A percentile compares a stretch with the other conserved stretches of the same genome.
Conservation (phyloP, 1,139 yeast species). For the Casaregolazyma suthepensis region DNA sequence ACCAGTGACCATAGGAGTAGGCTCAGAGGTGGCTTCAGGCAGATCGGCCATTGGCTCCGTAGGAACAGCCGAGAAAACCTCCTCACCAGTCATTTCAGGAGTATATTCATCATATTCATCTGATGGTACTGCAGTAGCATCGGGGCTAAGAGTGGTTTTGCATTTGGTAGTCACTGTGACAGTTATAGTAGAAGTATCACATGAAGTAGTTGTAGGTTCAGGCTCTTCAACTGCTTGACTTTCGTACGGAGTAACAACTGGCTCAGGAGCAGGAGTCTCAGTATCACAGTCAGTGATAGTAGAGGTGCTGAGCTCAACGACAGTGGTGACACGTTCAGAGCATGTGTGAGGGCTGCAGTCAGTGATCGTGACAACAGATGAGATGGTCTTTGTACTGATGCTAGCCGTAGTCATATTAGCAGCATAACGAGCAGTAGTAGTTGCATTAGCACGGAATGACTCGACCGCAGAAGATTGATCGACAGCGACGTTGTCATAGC, state of each 20-base stretch:
- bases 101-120: neutral
- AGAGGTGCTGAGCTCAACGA: neutral
- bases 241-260: neutral
- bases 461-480: neutral
- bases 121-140: neutral
- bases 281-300: neutral
- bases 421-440: constrained; percentile 4
- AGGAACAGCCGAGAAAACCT: neutral
- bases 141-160: neutral
- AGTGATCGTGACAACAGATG: constrained; percentile 16
- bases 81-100: neutral
- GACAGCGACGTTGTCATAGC: constrained; percentile 32
- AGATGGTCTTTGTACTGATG: constrained; percentile 17
- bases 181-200: neutral
- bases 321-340: neutral
- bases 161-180: neutral
- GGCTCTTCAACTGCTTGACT: neutral
- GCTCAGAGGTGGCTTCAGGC: neutral
- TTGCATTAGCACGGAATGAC: neutral
- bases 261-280: neutral
- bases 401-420: constrained; percentile 11
- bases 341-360: neutral
- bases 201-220: neutral
- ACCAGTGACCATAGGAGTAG: neutral
- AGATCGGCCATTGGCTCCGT: neutral